Percentiles rank a stretch among this genome's conserved stretches.
phyloP scores from a whole-genome alignment of 495 filamentous ascomycete genomes.

The Amniculicola lignicola region DNA sequence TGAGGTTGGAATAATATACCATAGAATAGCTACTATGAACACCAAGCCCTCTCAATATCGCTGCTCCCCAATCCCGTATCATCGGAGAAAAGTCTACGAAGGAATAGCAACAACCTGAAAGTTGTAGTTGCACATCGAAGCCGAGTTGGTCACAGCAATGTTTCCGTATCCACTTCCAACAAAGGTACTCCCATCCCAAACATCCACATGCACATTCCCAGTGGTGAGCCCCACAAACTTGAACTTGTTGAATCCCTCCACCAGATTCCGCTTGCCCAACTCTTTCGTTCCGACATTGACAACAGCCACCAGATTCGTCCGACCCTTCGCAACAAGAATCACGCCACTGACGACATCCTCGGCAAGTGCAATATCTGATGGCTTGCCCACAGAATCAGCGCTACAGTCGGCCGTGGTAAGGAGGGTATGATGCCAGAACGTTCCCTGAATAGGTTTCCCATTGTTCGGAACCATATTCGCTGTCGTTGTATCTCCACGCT shows the following conservation, averaged over 20 bases:
- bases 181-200: slow-evolving; percentile 25
- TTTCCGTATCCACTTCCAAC: slow-evolving; percentile 19
- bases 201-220: slow-evolving; percentile 23
- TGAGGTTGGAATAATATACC: too few relatives aligned
- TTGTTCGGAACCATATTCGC: slow-evolving; percentile 20
- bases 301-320: slow-evolving; percentile 7
- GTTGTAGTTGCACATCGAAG: slow-evolving; percentile 8
- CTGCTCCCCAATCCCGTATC: too few relatives aligned
- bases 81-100: background rate
- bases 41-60: too few relatives aligned
- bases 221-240: slow-evolving; percentile 8
- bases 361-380: background rate
- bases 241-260: slow-evolving; percentile 21
- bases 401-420: slow-evolving; percentile 5
- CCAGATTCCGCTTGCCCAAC: slow-evolving; percentile 4
- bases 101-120: slow-evolving; percentile 15
- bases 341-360: slow-evolving; percentile 21
- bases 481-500: slow-evolving; percentile 10
- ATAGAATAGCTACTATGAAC: too few relatives aligned
- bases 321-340: slow-evolving; percentile 14
- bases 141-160: background rate
- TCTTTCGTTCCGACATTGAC: slow-evolving; percentile 14
- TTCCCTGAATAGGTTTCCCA: slow-evolving; percentile 11
- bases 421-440: slow-evolving; percentile 28
- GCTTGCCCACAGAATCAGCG: slow-evolving; percentile 14